phyloP scores from a whole-genome alignment of 768 basidiomycete species.

The Auriscalpium orientale region DNA sequence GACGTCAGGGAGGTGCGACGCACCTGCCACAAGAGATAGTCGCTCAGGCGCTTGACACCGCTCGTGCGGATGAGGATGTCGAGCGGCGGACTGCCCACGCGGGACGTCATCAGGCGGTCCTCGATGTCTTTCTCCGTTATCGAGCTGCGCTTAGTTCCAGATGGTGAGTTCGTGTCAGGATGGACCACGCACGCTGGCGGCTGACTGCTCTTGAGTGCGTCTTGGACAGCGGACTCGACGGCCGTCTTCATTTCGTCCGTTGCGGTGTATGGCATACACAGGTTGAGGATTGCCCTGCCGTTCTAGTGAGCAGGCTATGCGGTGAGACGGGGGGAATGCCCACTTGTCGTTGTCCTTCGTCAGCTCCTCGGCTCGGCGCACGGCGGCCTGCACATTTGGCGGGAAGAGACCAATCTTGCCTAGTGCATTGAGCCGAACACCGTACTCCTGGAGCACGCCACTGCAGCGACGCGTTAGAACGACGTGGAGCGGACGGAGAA shows the following conservation, averaged over 20 bases:
- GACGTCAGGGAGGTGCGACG: constrained; percentile 18
- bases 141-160: constrained; percentile 20
- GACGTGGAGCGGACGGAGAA: not conserved
- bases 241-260: constrained; percentile 87
- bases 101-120: constrained; percentile 55
- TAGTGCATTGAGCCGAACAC: constrained; percentile 77
- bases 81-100: constrained; percentile 65
- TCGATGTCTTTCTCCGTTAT: constrained; percentile 68
- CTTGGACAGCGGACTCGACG: constrained; percentile 44
- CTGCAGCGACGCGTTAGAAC: constrained; percentile 32
- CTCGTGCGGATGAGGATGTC: constrained; percentile 90
- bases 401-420: constrained; percentile 77
- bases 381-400: constrained; percentile 58
- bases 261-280: constrained; percentile 90
- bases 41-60: constrained; percentile 81
- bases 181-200: not conserved
- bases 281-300: constrained; percentile 75
- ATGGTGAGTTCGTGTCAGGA: not conserved
- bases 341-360: constrained; percentile 71
- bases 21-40: constrained; percentile 96
- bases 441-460: constrained; percentile 71
- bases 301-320: not conserved
- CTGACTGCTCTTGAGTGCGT: constrained; percentile 25
- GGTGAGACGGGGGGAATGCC: constrained; percentile 11
- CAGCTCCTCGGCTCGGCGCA: constrained; percentile 64